Base-by-base conservation (phyloP, 768 basidiomycete species). In the Psilocybe sp. region DNA sequence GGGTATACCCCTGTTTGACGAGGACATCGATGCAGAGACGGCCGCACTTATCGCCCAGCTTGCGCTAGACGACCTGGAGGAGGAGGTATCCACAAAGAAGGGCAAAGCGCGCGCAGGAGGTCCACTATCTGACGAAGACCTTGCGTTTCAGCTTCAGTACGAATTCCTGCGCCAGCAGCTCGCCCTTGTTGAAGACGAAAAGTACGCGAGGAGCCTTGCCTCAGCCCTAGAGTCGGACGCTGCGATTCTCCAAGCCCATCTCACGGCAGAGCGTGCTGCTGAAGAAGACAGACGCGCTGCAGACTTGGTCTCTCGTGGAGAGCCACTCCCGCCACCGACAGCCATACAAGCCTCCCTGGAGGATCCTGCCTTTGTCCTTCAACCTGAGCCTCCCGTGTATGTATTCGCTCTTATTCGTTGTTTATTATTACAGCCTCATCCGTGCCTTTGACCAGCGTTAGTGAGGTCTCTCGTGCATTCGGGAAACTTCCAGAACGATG, bases 221-320 rank as follows among this genome's bases (percentile, higher is more conserved):
- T 55, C 55, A 4, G 76, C 77, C 4, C 54, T 77, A n/a, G 63
- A 62, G 14, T 55, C 60, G 0, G 75, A 78, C 43, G 60, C 49
- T 0, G 52, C 51, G 4, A 57, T 70, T 10, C 53, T 81, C 0
- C 40, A 61, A 13, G 67, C 66, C 0, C 43, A 70, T 6, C 48
- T 45, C 1, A 52, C 65, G 1, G 55, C 69, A 10, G 73, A 81
- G 46, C 62, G 59, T 23, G 70, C 65, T 5, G 71, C 73, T 5
- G 51, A 50, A 0, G 73, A 77, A 28, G 78, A 82, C 54, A 71
- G 69, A 32, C 56, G 48, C 3, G 72, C 71, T 18, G 76, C 79
- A 3, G 39, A 71, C 34, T 68, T 75, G 5, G 56, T 76, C 5
- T 44, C 64, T 40, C 53, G 60, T 3, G 75, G 71, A 1, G 49